Evolutionary conservation across 2,329 filamentous ascomycete genomes (phyloP).

Genomic region (Trichoderma pleuroti): DNA sequence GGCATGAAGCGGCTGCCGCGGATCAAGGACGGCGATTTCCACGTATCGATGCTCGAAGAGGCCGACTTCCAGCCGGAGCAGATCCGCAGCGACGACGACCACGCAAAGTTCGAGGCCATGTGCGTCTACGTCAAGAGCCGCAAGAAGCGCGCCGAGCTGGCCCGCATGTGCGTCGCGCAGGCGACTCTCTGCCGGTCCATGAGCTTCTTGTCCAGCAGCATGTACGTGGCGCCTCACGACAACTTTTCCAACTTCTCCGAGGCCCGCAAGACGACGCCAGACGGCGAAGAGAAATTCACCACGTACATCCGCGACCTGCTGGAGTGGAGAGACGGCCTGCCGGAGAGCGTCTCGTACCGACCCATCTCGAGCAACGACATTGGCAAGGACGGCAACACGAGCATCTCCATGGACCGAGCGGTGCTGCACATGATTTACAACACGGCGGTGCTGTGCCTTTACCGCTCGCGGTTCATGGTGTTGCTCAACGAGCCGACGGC

Average conservation of each 20-base stretch:
- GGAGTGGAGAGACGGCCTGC: constrained; percentile 11
- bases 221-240: constrained; percentile 13
- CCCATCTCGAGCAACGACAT: constrained; percentile 14
- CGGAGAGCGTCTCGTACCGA: constrained; percentile 10
- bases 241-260: background rate
- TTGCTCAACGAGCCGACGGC: background rate
- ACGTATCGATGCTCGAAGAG: constrained; percentile 9
- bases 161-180: constrained; percentile 10
- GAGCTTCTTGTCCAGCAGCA: constrained; percentile 12
- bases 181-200: constrained; percentile 8
- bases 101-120: constrained; percentile 2
- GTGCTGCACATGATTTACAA: constrained; percentile 13
- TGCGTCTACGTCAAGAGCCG: constrained; percentile 13
- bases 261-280: background rate
- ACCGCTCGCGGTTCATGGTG: constrained; percentile 3
- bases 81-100: constrained; percentile 9
- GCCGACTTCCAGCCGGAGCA: constrained; percentile 15
- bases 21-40: constrained; percentile 11
- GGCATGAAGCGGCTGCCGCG: constrained; percentile 10
- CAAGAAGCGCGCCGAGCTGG: constrained; percentile 13
- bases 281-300: constrained; percentile 9
- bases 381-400: constrained; percentile 6
- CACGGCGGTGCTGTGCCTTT: constrained; percentile 8
- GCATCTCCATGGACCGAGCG: constrained; percentile 9
- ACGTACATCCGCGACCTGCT: constrained; percentile 16